Conservation (phyloP, 495 filamentous ascomycete species). For the Aspergillus panamensis region DNA sequence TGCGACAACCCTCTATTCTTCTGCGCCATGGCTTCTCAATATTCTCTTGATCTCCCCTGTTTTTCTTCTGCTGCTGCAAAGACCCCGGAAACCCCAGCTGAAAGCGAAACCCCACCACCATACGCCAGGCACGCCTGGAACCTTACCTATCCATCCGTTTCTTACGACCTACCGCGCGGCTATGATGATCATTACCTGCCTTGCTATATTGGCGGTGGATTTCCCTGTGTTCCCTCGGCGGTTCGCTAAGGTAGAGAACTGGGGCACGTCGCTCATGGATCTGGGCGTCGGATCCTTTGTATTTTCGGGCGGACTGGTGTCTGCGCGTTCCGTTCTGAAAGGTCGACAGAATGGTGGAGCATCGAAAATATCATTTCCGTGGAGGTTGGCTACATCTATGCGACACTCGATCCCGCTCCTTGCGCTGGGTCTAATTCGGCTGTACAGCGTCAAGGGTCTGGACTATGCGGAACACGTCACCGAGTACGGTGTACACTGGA, state of each 20-base stretch:
- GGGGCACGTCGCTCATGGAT: conserved; percentile 98
- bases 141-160: conserved; percentile 81
- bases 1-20: conserved; percentile 82
- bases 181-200: conserved; percentile 91
- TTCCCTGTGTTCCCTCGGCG: conserved; percentile 89
- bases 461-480: conserved; percentile 97
- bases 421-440: conserved; percentile 71
- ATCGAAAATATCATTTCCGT: conserved; percentile 39
- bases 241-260: conserved; percentile 96
- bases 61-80: conserved; percentile 53
- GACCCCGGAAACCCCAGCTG: conserved; percentile 39
- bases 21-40: conserved; percentile 69
- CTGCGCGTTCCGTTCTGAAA: conserved; percentile 80
- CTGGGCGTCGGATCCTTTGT: conserved; percentile 97
- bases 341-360: conserved; percentile 46
- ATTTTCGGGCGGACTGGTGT: conserved; percentile 91
- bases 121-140: conserved; percentile 32
- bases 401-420: conserved; percentile 82
- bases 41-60: conserved; percentile 70
- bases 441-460: conserved; percentile 87
- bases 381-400: conserved; percentile 58
- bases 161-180: conserved; percentile 83
- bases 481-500: conserved; percentile 99
- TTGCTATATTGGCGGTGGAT: conserved; percentile 95
- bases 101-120: conserved; percentile 56